Percentiles rank a stretch among this genome's conserved stretches.
phyloP scores from a whole-genome alignment of 106 monocot species.

The Dendrobium officinale region DNA sequence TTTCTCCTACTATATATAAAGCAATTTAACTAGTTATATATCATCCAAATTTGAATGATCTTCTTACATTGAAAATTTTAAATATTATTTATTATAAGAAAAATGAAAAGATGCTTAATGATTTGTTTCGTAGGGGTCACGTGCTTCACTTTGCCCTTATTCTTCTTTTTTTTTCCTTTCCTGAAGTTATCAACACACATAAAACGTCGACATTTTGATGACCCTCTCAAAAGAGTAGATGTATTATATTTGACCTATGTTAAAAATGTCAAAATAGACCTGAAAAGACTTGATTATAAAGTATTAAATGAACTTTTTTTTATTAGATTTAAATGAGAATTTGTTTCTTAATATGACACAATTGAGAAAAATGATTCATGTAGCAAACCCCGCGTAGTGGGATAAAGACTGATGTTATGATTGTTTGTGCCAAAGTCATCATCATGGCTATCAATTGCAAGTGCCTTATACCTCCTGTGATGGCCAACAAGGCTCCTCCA shows the following conservation, averaged over 20 bases:
- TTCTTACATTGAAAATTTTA: background rate
- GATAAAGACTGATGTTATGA: too few species aligned
- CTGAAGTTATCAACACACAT: background rate
- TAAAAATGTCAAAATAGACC: too few species aligned
- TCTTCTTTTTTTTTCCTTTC: background rate
- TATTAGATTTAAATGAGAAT: too few species aligned
- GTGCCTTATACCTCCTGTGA: conserved; percentile 69
- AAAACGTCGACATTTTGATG: too few species aligned
- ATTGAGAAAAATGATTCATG: too few species aligned
- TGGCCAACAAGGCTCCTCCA: conserved; percentile 83
- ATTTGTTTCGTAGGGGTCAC: background rate
- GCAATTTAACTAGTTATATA: background rate
- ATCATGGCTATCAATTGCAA: background rate
- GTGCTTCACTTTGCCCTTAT: background rate
- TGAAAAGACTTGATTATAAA: too few species aligned
- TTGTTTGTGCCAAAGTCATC: background rate
- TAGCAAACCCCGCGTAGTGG: too few species aligned
- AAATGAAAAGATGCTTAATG: background rate
- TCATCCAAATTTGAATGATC: background rate
- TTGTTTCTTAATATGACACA: too few species aligned
- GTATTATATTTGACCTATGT: too few species aligned
- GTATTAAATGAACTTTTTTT: too few species aligned
- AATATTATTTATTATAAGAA: background rate
- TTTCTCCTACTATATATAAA: background rate
- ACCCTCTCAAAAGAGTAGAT: too few species aligned